Evolutionary conservation across 768 basidiomycete genomes (phyloP).

Genomic region (Scleroderma bovista): DNA sequence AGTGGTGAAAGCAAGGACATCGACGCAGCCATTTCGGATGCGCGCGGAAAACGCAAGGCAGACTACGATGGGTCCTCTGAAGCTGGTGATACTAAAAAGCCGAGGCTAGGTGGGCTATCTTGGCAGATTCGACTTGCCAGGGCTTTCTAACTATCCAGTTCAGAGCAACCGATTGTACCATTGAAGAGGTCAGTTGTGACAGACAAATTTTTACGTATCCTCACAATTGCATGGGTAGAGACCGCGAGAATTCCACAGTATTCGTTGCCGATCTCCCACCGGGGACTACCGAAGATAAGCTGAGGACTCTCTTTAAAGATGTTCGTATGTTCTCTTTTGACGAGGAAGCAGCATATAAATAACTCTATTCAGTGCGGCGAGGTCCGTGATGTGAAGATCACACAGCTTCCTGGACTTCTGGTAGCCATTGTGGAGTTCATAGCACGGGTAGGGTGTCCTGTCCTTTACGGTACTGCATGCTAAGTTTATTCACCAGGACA

Average conservation of each 20-base stretch:
- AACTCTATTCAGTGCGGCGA: constrained; percentile 64
- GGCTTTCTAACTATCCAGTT: not conserved
- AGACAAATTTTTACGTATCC: constrained; percentile 1
- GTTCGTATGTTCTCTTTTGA: constrained; percentile 40
- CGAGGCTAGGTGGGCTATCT: constrained; percentile 47
- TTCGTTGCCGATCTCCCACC: constrained; percentile 71
- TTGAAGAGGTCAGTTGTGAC: constrained; percentile 50
- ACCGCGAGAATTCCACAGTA: constrained; percentile 92
- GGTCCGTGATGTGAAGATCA: constrained; percentile 81
- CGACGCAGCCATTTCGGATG: constrained; percentile 28
- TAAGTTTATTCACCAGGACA: constrained; percentile 45
- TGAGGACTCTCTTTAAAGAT: constrained; percentile 79
- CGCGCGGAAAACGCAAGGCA: constrained; percentile 57
- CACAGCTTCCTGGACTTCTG: constrained; percentile 46
- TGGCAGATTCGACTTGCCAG: not conserved
- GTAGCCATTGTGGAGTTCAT: constrained; percentile 91
- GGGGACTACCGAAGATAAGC: constrained; percentile 54
- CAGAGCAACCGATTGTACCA: constrained; percentile 42
- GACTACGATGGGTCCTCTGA: constrained; percentile 41
- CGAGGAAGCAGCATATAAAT: constrained; percentile 4
- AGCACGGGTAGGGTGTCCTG: constrained; percentile 35
- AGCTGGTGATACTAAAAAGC: constrained; percentile 55
- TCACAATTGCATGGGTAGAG: constrained; percentile 41
- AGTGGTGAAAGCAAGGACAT: constrained; percentile 37
- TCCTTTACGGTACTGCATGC: not conserved